Evolutionary conservation across 1,139 yeast species (phyloP), one percentile per base, ranked within the genome.

Genomic region (Magnusiomyces ingens): DNA sequence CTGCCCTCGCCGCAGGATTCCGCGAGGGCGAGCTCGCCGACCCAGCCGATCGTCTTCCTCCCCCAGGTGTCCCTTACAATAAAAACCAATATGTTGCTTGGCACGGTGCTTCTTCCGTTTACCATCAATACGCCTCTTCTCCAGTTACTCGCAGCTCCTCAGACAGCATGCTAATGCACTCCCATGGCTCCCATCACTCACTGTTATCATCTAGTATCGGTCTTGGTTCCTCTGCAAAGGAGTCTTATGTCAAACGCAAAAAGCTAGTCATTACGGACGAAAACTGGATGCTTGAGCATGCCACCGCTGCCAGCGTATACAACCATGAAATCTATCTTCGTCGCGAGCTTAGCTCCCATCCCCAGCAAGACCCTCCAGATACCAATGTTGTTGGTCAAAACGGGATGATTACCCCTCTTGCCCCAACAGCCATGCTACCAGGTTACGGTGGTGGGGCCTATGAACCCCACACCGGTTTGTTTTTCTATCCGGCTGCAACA

Each of bases 271-370:
- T 78, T 47, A 77, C 82, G 15, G 90, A 87, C 59, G 85, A 84
- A 36, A 82, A 87, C 52, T 93, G 98, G 97, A 79, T 89, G 73
- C 80, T 80, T 62, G 93, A 88, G 65, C 90, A 89, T 60, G 95
- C 96, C 0, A 70, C 77, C 19, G 85, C 94, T 37, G 82, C 91
- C 5, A 75, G 84, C 58, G 81, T 81, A 53, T 87, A 79, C 67
- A 91, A 90, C 67, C 72, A 79, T 38, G 76, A 77, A 55, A 69
- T 90, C 49, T 70, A 77, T 37, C 82, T 82, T 55, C 82, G 80
- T 53, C 74, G 96, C 58, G 71, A 73, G 19, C 80, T 80, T 53
- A 69, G 78, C 3, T 75, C 72, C 71, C 72, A 51, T 58, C 59
- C 70, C 12, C n/a, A n/a, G 12, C 22, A 37, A 15, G 6, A 3